Base-by-base conservation (phyloP, 768 basidiomycete species). In the Suillus bovinus region DNA sequence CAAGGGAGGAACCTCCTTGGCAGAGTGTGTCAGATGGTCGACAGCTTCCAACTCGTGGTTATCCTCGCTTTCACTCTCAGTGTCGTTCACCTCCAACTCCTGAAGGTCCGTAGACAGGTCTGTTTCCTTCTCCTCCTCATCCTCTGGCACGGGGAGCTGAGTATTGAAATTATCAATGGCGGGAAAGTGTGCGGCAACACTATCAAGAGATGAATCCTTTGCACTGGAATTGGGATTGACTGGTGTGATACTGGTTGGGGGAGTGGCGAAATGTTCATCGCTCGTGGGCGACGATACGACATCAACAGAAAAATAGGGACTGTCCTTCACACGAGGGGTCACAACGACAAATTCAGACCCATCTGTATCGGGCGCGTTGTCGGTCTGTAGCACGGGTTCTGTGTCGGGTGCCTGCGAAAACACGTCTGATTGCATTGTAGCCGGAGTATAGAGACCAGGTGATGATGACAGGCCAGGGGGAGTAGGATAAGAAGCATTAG, bases 251-350 rank as follows among this genome's bases (percentile, higher is more conserved):
- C 77, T 80, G 14, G 81, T 80, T 1, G 83, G 85, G 33, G 88
- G 87, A 0, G 88, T 90, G 55, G 80, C 76, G 67, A 91, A 91
- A 17, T 80, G 66, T 36, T 90, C 88, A 56, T 82, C 82, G 9
- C 74, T 76, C 60, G 74, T 70, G 16, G 79, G 71, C 2, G 76
- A 71, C 4, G 72, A 63, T 22, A 76, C 61, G 31, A 71, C 58
- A 6, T 66, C 66, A 10, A 65, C 59, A 47, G 66, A 66, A n/a
- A 69, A 63, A 47, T 59, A 65, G 34, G 57, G 39, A 20, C 16
- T 56, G 16, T 63, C 36, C 20, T 57, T 69, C 56, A 61, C 41
- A 59, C 65, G 68, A 24, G 71, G 69, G 7, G 72, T 70, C 31
- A 59, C 64, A 56, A 62, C 55, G 20, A 70, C 67, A 34, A 58